These are phyloP conservation scores for Hapsidospora chrysogenum DNA, from an alignment of 495 filamentous ascomycete genomes.

Conservation along the genomic window DNA sequence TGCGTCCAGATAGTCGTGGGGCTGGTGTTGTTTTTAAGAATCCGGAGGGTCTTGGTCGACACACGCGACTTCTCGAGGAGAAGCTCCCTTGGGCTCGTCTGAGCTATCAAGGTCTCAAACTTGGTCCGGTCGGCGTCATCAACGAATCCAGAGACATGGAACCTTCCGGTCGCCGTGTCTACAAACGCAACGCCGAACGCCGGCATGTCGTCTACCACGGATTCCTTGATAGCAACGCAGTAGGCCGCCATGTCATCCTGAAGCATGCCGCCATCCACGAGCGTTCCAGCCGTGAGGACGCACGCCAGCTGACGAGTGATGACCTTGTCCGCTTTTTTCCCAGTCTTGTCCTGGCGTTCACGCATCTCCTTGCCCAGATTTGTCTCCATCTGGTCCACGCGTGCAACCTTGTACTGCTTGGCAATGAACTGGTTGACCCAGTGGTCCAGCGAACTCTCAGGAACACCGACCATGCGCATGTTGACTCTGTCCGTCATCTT, in stretches of 20 bases:
- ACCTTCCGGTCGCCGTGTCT: conserved; percentile 91
- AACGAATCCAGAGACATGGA: conserved; percentile 76
- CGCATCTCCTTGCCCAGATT: conserved; percentile 97
- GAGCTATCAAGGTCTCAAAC: conserved; percentile 94
- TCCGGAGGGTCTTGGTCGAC: conserved; percentile 74
- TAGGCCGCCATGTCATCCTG: conserved; percentile 96
- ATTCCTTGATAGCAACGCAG: conserved; percentile 93
- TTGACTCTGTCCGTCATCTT: conserved; percentile 98
- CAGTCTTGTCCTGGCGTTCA: conserved; percentile 48
- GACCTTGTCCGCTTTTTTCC: conserved; percentile 63
- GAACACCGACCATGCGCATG: conserved; percentile 96
- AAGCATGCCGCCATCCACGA: conserved; percentile 92
- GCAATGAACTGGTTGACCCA: conserved; percentile 93
- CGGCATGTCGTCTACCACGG: conserved; percentile 54
- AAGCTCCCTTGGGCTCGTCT: conserved; percentile 78
- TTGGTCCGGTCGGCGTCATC: conserved; percentile 93
- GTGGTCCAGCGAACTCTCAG: conserved; percentile 73
- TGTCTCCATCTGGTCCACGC: conserved; percentile 91
- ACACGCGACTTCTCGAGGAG: conserved; percentile 77
- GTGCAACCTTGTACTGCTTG: conserved; percentile 89
- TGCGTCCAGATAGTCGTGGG: conserved; percentile 95
- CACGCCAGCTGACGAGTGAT: conserved; percentile 82
- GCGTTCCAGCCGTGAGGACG: conserved; percentile 79
- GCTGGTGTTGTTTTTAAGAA: conserved; percentile 86
- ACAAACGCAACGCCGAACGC: conserved; percentile 88